Evolutionary conservation across 140 eudicot genomes (phyloP).

Genomic region (Oenanthe javanica): DNA sequence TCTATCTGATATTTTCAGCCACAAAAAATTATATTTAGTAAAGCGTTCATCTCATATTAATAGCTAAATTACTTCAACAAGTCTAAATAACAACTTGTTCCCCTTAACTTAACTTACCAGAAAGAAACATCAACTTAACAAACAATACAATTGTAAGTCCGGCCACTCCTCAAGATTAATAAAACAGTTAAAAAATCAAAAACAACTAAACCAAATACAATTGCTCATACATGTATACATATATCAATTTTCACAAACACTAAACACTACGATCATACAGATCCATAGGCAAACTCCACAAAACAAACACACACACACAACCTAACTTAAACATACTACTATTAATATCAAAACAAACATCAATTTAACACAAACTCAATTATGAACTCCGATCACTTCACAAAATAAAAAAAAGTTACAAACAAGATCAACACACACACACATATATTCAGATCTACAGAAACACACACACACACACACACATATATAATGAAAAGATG

Average conservation of each 20-base stretch:
- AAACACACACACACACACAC: background rate
- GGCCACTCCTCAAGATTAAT: background rate
- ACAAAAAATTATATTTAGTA: background rate
- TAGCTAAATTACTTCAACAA: background rate
- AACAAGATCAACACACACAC: too few species aligned
- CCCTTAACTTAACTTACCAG: background rate
- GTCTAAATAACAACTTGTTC: background rate
- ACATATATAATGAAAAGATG: conserved; percentile 3
- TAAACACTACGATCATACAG: background rate
- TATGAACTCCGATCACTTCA: too few species aligned
- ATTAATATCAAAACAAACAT: background rate
- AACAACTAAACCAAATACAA: background rate
- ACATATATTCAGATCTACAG: background rate
- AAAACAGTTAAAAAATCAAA: background rate
- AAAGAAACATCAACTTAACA: background rate
- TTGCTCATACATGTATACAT: background rate
- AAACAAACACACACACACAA: background rate
- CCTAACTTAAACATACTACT: too few species aligned
- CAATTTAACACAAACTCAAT: too few species aligned
- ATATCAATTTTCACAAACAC: background rate
- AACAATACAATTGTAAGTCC: background rate
- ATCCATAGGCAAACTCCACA: background rate
- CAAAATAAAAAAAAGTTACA: background rate
- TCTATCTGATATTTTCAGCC: background rate
- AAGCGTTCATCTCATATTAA: background rate